phyloP scores from a whole-genome alignment of 1,284 basidiomycete genomes.

The Papiliotrema nemorosa region DNA sequence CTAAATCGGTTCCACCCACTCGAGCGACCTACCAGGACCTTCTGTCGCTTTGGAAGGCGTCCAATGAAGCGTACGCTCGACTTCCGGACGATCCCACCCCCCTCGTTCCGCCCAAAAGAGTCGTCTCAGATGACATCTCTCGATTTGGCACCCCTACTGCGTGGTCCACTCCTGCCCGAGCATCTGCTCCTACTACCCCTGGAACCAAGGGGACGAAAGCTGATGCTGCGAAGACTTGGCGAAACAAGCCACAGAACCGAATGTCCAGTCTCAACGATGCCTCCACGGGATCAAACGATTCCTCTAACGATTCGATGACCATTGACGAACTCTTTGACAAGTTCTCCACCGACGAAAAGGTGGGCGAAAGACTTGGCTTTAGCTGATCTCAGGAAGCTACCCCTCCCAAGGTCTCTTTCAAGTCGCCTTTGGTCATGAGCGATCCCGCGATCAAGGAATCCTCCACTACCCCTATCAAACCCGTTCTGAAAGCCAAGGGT shows the following conservation, averaged over 20 bases:
- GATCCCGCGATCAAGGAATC: slow-evolving; percentile 11
- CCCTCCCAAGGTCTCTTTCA: too few relatives aligned
- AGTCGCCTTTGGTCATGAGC: too few relatives aligned
- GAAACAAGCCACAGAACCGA: neutral
- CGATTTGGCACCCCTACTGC: too few relatives aligned
- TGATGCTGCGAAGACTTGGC: neutral
- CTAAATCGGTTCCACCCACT: neutral
- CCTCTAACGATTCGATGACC: too few relatives aligned
- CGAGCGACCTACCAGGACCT: slow-evolving; percentile 1
- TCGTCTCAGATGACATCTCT: neutral
- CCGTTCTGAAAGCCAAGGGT: neutral
- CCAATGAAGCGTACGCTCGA: neutral
- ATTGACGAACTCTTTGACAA: slow-evolving; percentile 39
- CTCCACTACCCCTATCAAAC: slow-evolving; percentile 3
- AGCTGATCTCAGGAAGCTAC: too few relatives aligned
- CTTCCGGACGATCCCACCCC: neutral
- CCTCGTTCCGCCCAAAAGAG: neutral
- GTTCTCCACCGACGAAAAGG: slow-evolving; percentile 15
- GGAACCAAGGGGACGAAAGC: neutral
- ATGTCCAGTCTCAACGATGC: too few relatives aligned
- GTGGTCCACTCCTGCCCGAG: slow-evolving; percentile 1
- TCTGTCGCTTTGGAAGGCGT: neutral
- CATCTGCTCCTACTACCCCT: neutral
- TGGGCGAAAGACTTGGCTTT: too few relatives aligned
- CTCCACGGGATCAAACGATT: too few relatives aligned